phyloP scores from a whole-genome alignment of 768 basidiomycete species.

The Coprinopsis cinerea region DNA sequence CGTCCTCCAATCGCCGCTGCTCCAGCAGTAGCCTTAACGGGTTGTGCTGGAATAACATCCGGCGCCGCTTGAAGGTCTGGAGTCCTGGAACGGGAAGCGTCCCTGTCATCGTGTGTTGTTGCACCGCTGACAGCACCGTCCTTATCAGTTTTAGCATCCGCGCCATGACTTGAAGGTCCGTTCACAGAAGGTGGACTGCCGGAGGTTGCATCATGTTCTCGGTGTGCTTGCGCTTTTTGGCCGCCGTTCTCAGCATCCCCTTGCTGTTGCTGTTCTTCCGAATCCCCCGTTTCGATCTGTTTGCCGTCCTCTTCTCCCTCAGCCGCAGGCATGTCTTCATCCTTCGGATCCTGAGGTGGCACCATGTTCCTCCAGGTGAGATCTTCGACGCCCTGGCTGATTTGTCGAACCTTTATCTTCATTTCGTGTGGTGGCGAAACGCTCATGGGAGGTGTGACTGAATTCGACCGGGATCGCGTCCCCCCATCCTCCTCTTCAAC shows the following conservation, averaged over 20 bases:
- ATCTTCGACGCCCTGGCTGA: slow-evolving; percentile 75
- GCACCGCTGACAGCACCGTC: slow-evolving; percentile 3
- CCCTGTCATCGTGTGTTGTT: slow-evolving; percentile 12
- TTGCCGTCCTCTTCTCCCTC: slow-evolving; percentile 9
- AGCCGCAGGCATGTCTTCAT: slow-evolving; percentile 17
- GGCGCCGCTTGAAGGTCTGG: slow-evolving; percentile 10
- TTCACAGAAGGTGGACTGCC: too few relatives aligned
- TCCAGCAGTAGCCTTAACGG: not conserved
- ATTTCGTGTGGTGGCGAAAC: slow-evolving; percentile 74
- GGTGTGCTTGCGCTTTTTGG: too few relatives aligned
- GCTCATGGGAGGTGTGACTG: slow-evolving; percentile 36
- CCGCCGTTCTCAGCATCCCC: slow-evolving; percentile 6
- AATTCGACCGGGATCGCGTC: slow-evolving; percentile 35
- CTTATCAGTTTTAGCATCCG: too few relatives aligned
- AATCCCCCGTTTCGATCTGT: slow-evolving; percentile 5
- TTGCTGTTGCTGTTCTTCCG: too few relatives aligned
- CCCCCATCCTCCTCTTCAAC: slow-evolving; percentile 54
- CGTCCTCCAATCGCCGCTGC: not conserved
- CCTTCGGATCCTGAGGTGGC: slow-evolving; percentile 23
- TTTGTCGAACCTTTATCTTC: slow-evolving; percentile 67
- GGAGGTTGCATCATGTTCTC: too few relatives aligned
- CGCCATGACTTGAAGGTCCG: too few relatives aligned
- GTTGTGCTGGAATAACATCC: not conserved
- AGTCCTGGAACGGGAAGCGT: slow-evolving; percentile 19
- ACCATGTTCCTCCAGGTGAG: slow-evolving; percentile 61